Conservation (phyloP, 2,329 filamentous ascomycete species). For the Aureobasidium musti region DNA sequence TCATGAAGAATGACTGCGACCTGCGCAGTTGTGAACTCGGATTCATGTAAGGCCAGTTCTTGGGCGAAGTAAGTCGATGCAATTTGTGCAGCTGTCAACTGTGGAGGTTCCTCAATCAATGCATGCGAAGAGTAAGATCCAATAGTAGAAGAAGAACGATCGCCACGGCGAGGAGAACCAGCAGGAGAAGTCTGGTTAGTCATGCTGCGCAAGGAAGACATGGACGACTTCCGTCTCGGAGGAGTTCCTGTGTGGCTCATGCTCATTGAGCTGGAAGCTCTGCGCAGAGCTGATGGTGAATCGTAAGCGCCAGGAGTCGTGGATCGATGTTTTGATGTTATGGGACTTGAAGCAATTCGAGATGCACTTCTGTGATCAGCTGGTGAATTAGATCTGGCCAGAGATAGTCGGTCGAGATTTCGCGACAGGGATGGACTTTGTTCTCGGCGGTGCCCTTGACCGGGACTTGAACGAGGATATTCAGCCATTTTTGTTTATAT, state of each 20-base stretch:
- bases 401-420: constrained; percentile 21
- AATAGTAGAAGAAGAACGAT: constrained; percentile 40
- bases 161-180: constrained; percentile 7
- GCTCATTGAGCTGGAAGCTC: constrained; percentile 23
- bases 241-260: constrained; percentile 26
- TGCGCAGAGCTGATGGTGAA: constrained; percentile 2
- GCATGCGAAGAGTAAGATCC: constrained; percentile 44
- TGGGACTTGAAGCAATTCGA: constrained; percentile 19
- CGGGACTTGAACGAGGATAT: constrained; percentile 22
- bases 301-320: constrained; percentile 16
- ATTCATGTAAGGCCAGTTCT: constrained; percentile 31
- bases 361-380: not conserved
- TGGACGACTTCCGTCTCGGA: constrained; percentile 24
- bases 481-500: constrained; percentile 21
- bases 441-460: constrained; percentile 1
- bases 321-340: constrained; percentile 11
- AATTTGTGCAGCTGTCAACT: constrained; percentile 58
- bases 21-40: constrained; percentile 46
- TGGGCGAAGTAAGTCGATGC: constrained; percentile 49
- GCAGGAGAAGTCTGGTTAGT: constrained; percentile 18
- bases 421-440: constrained; percentile 24
- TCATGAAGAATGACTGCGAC: constrained; percentile 88
- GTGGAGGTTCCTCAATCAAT: constrained; percentile 43
- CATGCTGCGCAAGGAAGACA: constrained; percentile 24
- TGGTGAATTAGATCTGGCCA: constrained; percentile 16